Evolutionary conservation across 108 stramenopile genomes (phyloP).

Genomic region (Nannochloropsis salina): DNA sequence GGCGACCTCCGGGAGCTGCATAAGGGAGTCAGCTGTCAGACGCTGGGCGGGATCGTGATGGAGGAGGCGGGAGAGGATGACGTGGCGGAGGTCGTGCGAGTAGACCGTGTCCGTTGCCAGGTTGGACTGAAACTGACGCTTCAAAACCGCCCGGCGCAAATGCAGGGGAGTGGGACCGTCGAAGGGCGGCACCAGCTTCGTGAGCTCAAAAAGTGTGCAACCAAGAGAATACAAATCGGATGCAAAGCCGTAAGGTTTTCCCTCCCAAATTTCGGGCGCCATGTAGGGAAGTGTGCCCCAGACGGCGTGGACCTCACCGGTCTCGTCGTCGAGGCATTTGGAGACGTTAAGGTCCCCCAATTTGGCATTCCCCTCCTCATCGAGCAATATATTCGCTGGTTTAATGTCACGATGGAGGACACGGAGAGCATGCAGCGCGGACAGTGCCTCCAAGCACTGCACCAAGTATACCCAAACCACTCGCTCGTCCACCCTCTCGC

Average conservation of each 20-base stretch:
- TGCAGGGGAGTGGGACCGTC: background rate
- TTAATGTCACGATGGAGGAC: conserved; percentile 39
- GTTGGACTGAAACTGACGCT: background rate
- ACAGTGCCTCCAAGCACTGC: conserved; percentile 21
- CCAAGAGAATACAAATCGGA: conserved; percentile 16
- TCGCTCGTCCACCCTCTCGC: conserved; percentile 26
- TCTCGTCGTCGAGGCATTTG: conserved; percentile 21
- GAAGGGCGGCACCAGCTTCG: background rate
- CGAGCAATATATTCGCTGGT: conserved; percentile 34
- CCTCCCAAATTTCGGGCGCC: conserved; percentile 16
- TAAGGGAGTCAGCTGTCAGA: background rate
- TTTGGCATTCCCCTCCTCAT: conserved; percentile 30
- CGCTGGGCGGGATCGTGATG: background rate
- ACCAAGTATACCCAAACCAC: conserved; percentile 37
- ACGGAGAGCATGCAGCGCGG: conserved; percentile 14
- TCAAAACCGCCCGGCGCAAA: background rate
- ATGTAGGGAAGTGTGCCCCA: background rate
- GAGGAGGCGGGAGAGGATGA: background rate
- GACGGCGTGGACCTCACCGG: background rate
- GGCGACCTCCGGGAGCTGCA: background rate
- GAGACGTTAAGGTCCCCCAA: conserved; percentile 43
- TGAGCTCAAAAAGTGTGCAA: background rate
- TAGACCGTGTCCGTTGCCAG: background rate
- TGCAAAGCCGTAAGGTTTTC: conserved; percentile 1
- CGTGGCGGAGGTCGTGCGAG: background rate